phyloP scores from a whole-genome alignment of 2,329 filamentous ascomycete genomes.

The Rhynchosporium agropyri region DNA sequence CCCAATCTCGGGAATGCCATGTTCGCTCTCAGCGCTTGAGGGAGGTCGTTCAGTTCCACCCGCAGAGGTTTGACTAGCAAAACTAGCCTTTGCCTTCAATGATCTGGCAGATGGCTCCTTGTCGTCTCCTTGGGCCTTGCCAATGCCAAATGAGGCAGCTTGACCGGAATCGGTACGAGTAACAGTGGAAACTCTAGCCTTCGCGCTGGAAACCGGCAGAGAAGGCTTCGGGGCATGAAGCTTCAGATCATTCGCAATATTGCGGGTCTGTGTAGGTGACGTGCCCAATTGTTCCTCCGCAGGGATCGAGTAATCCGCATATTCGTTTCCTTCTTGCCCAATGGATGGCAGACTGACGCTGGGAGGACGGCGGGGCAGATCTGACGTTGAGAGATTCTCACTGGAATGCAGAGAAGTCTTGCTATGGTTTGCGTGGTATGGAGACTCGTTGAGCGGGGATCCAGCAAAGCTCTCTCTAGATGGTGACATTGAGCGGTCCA shows the following conservation, averaged over 20 bases:
- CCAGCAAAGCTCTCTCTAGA: conserved; percentile 78
- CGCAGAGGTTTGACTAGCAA: conserved; percentile 50
- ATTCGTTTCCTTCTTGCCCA: conserved; percentile 89
- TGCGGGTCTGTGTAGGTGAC: conserved; percentile 73
- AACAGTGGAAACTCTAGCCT: conserved; percentile 78
- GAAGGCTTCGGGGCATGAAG: conserved; percentile 89
- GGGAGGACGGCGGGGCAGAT: conserved; percentile 61
- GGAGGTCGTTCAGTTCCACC: conserved; percentile 52
- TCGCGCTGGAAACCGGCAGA: conserved; percentile 77
- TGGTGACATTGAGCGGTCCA: conserved; percentile 77
- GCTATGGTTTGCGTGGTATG: conserved; percentile 50
- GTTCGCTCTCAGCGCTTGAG: conserved; percentile 69
- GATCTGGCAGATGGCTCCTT: conserved; percentile 52
- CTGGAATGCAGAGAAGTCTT: conserved; percentile 44
- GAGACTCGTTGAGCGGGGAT: conserved; percentile 78
- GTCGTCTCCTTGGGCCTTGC: conserved; percentile 60
- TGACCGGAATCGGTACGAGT: conserved; percentile 90
- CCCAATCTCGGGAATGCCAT: conserved; percentile 91
- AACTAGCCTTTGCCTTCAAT: conserved; percentile 65
- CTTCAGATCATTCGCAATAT: conserved; percentile 78
- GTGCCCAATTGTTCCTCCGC: conserved; percentile 48
- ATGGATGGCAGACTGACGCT: conserved; percentile 82
- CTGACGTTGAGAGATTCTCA: conserved; percentile 44
- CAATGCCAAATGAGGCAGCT: conserved; percentile 83
- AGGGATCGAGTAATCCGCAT: conserved; percentile 61